These are phyloP conservation scores for Isochrysis galbana DNA, from an alignment of 78 protist genomes.

Conservation along the genomic window DNA sequence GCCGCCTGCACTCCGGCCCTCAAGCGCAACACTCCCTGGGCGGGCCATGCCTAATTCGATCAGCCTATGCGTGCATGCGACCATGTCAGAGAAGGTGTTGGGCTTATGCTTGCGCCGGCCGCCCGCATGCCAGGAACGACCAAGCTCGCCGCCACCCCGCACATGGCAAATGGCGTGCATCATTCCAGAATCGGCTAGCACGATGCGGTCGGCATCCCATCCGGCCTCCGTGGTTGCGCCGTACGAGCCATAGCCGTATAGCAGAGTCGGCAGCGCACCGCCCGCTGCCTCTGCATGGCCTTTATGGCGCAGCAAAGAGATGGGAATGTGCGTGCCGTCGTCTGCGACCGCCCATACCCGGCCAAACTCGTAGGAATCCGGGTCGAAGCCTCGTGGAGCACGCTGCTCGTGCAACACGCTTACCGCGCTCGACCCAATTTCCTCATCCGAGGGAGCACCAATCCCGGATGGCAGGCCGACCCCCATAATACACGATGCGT, in stretches of 20 bases:
- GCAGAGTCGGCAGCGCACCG: neutral
- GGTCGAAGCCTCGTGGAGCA: neutral
- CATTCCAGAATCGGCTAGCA: neutral
- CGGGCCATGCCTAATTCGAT: neutral
- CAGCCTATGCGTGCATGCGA: neutral
- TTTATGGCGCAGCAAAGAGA: neutral
- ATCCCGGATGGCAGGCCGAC: too few relatives aligned
- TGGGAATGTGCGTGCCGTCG: neutral
- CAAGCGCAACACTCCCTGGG: neutral
- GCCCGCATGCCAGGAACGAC: conserved; percentile 6
- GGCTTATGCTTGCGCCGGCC: neutral
- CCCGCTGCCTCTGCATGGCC: neutral
- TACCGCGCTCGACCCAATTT: too few relatives aligned
- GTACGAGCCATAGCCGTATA: conserved; percentile 24
- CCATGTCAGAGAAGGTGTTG: conserved; percentile 6
- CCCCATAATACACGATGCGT: too few relatives aligned
- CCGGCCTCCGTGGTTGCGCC: conserved; percentile 8
- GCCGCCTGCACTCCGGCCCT: conserved; percentile 30
- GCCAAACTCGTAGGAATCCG: neutral
- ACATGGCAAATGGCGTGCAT: conserved; percentile 18
- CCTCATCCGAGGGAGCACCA: too few relatives aligned
- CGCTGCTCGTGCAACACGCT: neutral
- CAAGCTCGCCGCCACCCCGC: conserved; percentile 47
- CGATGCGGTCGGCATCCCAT: neutral
- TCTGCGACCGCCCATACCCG: neutral